Conservation (phyloP, 2,329 filamentous ascomycete species). For the Metarhizium guizhouense region DNA sequence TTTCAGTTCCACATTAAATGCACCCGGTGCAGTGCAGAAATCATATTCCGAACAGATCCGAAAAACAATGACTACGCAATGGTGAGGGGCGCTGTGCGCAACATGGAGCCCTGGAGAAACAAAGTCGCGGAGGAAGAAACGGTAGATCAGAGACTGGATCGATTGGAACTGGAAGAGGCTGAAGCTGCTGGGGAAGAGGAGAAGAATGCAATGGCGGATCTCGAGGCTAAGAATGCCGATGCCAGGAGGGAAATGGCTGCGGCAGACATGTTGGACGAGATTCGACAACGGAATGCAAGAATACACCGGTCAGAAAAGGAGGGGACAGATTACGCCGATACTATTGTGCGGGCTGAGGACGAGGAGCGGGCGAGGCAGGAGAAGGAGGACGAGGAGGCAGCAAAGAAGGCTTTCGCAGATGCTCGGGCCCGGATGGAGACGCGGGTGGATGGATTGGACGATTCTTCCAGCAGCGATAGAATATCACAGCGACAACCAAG, state of each 20-base stretch:
- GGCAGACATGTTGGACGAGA: conserved; percentile 91
- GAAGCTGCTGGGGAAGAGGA: conserved; percentile 58
- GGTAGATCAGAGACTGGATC: conserved; percentile 76
- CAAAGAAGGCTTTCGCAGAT: conserved; percentile 65
- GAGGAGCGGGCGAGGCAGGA: conserved; percentile 59
- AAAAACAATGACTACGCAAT: conserved; percentile 87
- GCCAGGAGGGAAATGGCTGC: conserved; percentile 94
- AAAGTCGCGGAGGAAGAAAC: conserved; percentile 60
- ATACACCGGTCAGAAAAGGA: conserved; percentile 69
- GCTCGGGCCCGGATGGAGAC: conserved; percentile 44
- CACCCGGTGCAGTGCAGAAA: conserved; percentile 76
- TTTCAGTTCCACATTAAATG: conserved; percentile 79
- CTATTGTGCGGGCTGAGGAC: conserved; percentile 45
- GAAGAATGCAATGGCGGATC: conserved; percentile 85
- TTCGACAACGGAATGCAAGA: conserved; percentile 81
- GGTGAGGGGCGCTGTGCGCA: conserved; percentile 77
- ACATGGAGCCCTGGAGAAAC: conserved; percentile 84
- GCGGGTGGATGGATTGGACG: not conserved
- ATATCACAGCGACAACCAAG: not conserved
- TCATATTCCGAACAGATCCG: conserved; percentile 90
- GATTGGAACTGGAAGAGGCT: conserved; percentile 68
- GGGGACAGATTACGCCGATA: conserved; percentile 50
- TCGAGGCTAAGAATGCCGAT: conserved; percentile 89
- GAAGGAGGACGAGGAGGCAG: conserved; percentile 74
- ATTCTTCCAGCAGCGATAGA: not conserved